These are phyloP conservation scores for Spizellomyces punctatus DNA, from an alignment of 192 early-diverging fungal species.

Conservation along the genomic window DNA sequence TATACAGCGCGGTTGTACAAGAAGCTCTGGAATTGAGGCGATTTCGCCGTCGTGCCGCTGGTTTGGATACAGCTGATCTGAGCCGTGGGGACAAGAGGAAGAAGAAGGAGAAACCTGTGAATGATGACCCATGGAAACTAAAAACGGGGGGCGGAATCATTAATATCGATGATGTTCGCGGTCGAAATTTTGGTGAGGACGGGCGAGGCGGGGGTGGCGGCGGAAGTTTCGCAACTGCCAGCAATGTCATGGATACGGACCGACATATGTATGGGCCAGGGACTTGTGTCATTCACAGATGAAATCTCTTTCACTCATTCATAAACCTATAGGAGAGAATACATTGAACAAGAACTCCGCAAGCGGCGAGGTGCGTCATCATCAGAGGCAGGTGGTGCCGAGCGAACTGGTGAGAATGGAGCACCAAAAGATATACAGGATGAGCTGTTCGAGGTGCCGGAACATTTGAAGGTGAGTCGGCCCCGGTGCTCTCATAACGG, in stretches of 20 bases:
- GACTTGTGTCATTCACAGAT: not conserved
- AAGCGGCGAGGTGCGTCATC: constrained; percentile 51
- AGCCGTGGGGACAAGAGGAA: constrained; percentile 56
- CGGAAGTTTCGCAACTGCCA: constrained; percentile 34
- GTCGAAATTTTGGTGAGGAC: constrained; percentile 23
- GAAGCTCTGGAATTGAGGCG: constrained; percentile 58
- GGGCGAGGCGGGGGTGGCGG: constrained; percentile 2
- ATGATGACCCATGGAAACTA: constrained; percentile 60
- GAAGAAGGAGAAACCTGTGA: constrained; percentile 48
- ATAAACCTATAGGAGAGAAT: constrained; percentile 64
- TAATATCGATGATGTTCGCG: constrained; percentile 49
- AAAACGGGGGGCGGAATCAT: constrained; percentile 59
- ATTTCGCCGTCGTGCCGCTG: constrained; percentile 55
- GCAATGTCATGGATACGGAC: constrained; percentile 49
- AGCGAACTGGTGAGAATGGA: not conserved
- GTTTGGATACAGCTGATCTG: constrained; percentile 60
- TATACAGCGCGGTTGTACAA: constrained; percentile 24
- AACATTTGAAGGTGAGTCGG: constrained; percentile 53
- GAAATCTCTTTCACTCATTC: no score
- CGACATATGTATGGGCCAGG: constrained; percentile 37
- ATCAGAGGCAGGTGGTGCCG: constrained; percentile 38
- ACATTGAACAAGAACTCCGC: constrained; percentile 77
- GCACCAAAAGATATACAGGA: constrained; percentile 35
- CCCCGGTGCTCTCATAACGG: not conserved
- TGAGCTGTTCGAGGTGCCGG: constrained; percentile 70